Evolutionary conservation across 1,284 basidiomycete genomes (phyloP).

Genomic region (Moniliophthora roreri): DNA sequence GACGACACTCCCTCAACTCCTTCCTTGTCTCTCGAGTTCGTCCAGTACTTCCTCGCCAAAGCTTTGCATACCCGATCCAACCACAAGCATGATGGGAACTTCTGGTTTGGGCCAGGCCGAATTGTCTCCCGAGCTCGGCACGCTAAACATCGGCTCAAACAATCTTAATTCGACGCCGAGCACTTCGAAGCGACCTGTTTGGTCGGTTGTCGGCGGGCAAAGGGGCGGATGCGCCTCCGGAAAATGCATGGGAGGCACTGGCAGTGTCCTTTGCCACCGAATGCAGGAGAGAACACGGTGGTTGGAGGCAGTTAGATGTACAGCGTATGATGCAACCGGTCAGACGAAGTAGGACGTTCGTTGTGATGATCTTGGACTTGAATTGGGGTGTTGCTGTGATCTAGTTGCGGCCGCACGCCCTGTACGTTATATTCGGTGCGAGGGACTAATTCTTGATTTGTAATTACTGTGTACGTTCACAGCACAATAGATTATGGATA

Average conservation of each 20-base stretch:
- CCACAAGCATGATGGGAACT: conserved; percentile 13
- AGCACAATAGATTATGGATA: too few relatives aligned
- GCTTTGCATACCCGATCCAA: conserved; percentile 21
- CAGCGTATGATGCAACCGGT: conserved; percentile 41
- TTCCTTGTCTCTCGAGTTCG: conserved; percentile 28
- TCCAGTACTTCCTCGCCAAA: conserved; percentile 33
- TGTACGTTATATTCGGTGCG: too few relatives aligned
- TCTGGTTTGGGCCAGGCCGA: not conserved
- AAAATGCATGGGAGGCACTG: conserved; percentile 21
- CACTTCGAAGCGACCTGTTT: not conserved
- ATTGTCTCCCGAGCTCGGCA: too few relatives aligned
- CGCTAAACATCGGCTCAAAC: too few relatives aligned
- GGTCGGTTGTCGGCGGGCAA: not conserved
- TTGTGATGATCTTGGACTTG: too few relatives aligned
- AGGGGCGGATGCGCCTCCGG: conserved; percentile 17
- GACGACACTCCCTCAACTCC: conserved; percentile 53
- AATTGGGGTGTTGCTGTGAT: too few relatives aligned
- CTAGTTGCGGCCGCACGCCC: too few relatives aligned
- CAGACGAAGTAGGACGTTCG: too few relatives aligned
- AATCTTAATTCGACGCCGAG: not conserved
- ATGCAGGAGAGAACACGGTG: conserved; percentile 43
- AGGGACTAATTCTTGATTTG: too few relatives aligned
- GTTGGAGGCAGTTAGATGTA: conserved; percentile 46
- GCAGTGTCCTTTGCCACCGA: conserved; percentile 37
- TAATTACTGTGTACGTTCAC: too few relatives aligned